Conservation (phyloP, 306 rosid genomes). For the Quercus suber region DNA sequence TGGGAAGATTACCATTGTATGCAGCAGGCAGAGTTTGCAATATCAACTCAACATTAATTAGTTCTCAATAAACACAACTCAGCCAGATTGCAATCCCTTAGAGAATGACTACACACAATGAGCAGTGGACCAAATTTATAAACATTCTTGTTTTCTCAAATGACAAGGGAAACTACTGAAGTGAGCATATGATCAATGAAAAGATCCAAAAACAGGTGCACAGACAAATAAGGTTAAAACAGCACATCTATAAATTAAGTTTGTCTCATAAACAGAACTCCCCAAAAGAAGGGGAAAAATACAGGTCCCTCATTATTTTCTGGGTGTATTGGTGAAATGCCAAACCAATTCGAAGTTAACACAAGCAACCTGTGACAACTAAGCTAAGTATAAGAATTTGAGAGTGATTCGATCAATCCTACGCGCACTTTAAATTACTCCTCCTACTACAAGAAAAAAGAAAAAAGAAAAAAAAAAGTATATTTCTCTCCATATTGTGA, state of each 20-base stretch:
- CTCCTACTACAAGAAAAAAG: too few relatives aligned
- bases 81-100: background rate
- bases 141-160: background rate
- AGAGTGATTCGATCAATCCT: too few relatives aligned
- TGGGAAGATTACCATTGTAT: background rate
- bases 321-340: constrained; percentile 35
- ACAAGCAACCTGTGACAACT: constrained; percentile 22
- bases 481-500: too few relatives aligned
- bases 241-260: constrained; percentile 28
- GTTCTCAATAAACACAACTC: background rate
- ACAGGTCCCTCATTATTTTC: constrained; percentile 30
- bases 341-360: constrained; percentile 31
- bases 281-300: constrained; percentile 38
- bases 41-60: background rate
- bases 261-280: constrained; percentile 57
- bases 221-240: background rate
- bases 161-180: background rate
- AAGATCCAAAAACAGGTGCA: background rate
- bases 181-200: background rate
- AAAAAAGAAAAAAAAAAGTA: too few relatives aligned
- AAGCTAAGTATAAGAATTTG: background rate
- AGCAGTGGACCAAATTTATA: background rate
- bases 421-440: too few relatives aligned
- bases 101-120: background rate
- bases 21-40: background rate